These are phyloP conservation scores for Neurospora cerealis DNA, from an alignment of 495 filamentous ascomycete species.

Conservation along the genomic window DNA sequence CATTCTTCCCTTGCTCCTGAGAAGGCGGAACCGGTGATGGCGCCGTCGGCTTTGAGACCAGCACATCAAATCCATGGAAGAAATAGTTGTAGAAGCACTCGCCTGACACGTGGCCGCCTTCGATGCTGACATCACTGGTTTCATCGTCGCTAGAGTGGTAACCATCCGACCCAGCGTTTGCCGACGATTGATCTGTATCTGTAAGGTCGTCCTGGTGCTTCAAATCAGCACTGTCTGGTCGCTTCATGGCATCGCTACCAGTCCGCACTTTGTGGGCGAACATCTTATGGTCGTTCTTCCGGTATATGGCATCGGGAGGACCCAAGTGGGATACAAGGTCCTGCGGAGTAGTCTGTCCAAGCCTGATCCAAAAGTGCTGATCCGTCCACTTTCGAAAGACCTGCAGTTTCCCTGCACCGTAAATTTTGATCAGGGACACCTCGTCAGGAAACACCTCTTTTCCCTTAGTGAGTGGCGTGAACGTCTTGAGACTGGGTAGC, in stretches of 20 bases:
- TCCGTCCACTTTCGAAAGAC: conserved; percentile 51
- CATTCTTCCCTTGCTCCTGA: conserved; percentile 22
- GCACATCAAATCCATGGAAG: conserved; percentile 87
- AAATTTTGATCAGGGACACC: conserved; percentile 65
- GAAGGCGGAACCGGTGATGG: conserved; percentile 54
- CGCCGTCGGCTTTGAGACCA: conserved; percentile 65
- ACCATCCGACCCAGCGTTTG: conserved; percentile 66
- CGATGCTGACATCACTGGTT: conserved; percentile 37
- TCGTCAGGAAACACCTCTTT: conserved; percentile 66
- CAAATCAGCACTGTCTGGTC: conserved; percentile 39
- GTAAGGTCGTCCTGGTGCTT: conserved; percentile 48
- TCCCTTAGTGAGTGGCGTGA: conserved; percentile 38
- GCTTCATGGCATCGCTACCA: conserved; percentile 33
- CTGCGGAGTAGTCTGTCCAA: conserved; percentile 80
- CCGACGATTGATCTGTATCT: conserved; percentile 78
- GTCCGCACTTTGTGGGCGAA: conserved; percentile 67
- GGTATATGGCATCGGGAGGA: conserved; percentile 88
- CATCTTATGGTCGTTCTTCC: conserved; percentile 83
- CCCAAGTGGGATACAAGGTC: conserved; percentile 84
- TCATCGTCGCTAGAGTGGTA: conserved; percentile 52
- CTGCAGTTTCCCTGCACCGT: conserved; percentile 66
- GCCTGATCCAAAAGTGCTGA: conserved; percentile 51
- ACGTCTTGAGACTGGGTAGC: conserved; percentile 53
- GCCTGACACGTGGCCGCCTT: conserved; percentile 41
- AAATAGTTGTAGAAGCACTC: conserved; percentile 98